Evolutionary conservation across 192 early-diverging fungal species (phyloP).

Genomic region (Coemansia sp.): DNA sequence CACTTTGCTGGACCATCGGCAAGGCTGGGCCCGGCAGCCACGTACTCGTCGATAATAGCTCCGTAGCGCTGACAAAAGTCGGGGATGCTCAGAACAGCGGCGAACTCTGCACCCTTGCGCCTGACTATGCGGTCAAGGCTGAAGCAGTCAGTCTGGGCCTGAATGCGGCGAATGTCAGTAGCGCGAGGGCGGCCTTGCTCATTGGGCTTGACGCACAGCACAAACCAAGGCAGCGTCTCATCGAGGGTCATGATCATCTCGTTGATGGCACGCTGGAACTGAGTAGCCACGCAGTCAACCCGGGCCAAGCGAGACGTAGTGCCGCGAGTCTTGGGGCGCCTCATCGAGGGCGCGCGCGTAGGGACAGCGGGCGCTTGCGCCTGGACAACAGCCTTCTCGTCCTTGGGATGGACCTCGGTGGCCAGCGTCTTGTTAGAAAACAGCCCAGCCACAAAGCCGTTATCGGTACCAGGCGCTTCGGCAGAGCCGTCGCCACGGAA

Average conservation of each 20-base stretch:
- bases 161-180: slow-evolving; percentile 43
- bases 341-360: slow-evolving; percentile 61
- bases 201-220: slow-evolving; percentile 64
- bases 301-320: slow-evolving; percentile 53
- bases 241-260: slow-evolving; percentile 68
- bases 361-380: slow-evolving; percentile 75
- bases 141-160: slow-evolving; percentile 39
- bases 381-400: slow-evolving; percentile 69
- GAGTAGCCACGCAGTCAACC: slow-evolving; percentile 62
- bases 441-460: slow-evolving; percentile 72
- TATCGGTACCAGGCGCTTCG: slow-evolving; percentile 59
- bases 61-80: slow-evolving; percentile 54
- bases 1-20: slow-evolving; percentile 23
- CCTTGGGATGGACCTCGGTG: slow-evolving; percentile 76
- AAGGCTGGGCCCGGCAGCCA: slow-evolving; percentile 18
- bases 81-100: slow-evolving; percentile 31
- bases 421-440: slow-evolving; percentile 73
- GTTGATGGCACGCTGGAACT: slow-evolving; percentile 66
- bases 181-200: slow-evolving; percentile 34
- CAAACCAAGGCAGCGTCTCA: slow-evolving; percentile 75
- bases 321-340: slow-evolving; percentile 62
- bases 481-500: slow-evolving; percentile 66
- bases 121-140: slow-evolving; percentile 27
- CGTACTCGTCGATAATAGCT: slow-evolving; percentile 45
- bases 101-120: slow-evolving; percentile 47